phyloP scores from a whole-genome alignment of 768 basidiomycete species.

The Tylopilus vinaceipallidus region DNA sequence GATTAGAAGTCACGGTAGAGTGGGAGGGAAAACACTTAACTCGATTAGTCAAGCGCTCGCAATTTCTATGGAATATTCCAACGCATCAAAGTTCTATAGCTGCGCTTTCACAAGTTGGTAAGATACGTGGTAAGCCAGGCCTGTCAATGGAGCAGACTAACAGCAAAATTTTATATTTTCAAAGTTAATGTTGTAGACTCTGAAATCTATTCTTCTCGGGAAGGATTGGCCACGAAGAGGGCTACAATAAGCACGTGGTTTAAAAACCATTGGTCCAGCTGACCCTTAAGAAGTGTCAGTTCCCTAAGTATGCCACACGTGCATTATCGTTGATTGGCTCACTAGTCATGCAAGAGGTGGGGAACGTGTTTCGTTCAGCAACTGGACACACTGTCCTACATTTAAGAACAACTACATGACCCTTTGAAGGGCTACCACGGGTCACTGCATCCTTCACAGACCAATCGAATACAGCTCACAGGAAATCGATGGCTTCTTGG shows the following conservation, averaged over 20 bases:
- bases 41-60: conserved; percentile 65
- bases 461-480: conserved; percentile 38
- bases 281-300: no score
- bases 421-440: conserved; percentile 39
- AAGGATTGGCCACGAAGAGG: no score
- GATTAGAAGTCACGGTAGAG: not conserved
- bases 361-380: no score
- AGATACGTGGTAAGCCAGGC: conserved; percentile 60
- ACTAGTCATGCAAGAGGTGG: no score
- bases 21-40: not conserved
- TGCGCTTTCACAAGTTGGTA: conserved; percentile 14
- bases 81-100: conserved; percentile 55
- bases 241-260: no score
- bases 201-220: no score
- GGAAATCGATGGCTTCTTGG: conserved; percentile 54
- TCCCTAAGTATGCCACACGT: no score
- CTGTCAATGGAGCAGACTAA: no score
- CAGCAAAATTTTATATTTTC: no score
- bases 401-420: conserved; percentile 49
- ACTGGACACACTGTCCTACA: conserved; percentile 58
- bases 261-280: no score
- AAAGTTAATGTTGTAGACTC: no score
- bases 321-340: no score
- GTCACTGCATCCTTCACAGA: not conserved
- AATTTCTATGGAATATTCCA: conserved; percentile 60